phyloP scores from a whole-genome alignment of 2,329 filamentous ascomycete genomes.

The Cordyceps cateniannulata region DNA sequence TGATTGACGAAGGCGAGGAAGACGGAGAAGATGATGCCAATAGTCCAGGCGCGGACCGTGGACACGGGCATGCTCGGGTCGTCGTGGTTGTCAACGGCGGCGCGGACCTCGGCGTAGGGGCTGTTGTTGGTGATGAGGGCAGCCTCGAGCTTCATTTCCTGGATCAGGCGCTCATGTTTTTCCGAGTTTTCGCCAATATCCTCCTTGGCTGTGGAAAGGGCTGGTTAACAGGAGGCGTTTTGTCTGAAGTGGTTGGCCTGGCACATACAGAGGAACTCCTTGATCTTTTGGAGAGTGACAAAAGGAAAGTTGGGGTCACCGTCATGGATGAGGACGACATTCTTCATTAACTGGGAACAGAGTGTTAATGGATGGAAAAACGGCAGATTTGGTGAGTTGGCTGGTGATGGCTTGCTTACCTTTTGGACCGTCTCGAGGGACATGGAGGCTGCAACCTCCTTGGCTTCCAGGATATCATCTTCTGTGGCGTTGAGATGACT shows the following conservation, averaged over 20 bases:
- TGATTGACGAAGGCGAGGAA: conserved; percentile 29
- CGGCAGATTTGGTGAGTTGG: not conserved
- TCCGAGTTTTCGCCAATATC: conserved; percentile 21
- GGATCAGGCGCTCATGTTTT: conserved; percentile 23
- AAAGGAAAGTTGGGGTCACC: conserved; percentile 40
- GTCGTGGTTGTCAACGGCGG: conserved; percentile 34
- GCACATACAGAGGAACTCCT: conserved; percentile 27
- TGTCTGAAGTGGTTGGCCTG: not conserved
- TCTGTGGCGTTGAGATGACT: conserved; percentile 23
- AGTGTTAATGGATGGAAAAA: not conserved
- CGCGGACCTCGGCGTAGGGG: conserved; percentile 31
- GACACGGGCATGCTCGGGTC: conserved; percentile 28
- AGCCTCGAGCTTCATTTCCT: conserved; percentile 29
- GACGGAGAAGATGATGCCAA: conserved; percentile 28
- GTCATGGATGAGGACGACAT: conserved; percentile 34
- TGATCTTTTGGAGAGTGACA: conserved; percentile 31
- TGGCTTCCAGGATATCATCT: conserved; percentile 25
- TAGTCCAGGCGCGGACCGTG: conserved; percentile 30
- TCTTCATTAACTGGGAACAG: conserved; percentile 23
- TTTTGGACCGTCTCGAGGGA: conserved; percentile 20
- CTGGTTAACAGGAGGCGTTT: not conserved
- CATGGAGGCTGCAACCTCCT: conserved; percentile 21
- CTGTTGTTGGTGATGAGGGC: conserved; percentile 27
- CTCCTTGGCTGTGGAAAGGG: conserved; percentile 12
- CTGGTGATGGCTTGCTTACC: not conserved